Base-by-base conservation (phyloP, 352 stramenopile genomes). In the Globisporangium megalacanthum region DNA sequence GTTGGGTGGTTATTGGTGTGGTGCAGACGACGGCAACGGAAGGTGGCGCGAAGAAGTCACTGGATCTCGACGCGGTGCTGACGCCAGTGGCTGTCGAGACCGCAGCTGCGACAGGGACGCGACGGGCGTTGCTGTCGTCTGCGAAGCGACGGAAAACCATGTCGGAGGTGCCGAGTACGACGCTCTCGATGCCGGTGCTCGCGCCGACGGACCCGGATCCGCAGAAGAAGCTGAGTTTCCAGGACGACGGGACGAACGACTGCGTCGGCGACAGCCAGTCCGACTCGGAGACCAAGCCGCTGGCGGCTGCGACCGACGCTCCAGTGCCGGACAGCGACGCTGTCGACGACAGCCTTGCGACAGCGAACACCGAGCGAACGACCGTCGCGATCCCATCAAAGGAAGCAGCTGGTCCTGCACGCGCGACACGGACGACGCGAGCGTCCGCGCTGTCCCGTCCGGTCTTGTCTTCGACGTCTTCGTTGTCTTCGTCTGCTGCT, bases 201-300 rank as follows among this genome's bases (percentile, higher is more conserved):
- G 8, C 35, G 17, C 11, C 50, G 6, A 29, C 33, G 3, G 42
- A 55, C 44, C 49, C 57, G 17, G 53, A 58, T 13, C 51, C 49
- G 15, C 57, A 62, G 36, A 62, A 62, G 49, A 52, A 57, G 44
- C 58, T 64, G 17, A 47, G 6, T 2, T 64, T 64, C n/a, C 58
- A 58, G 35, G 58, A 64, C 52, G 54, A 35, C 20, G 25, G 25
- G 25, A 20, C 60, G 33, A 77, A 61, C 54, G 68, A 61, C 25
- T 69, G 69, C 52, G 64, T 78, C 20, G 60, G 59, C 0, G 70
- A 79, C 49, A 79, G 70, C 33, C 60, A 73, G 15, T 71, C 60
- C 15, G 41, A 47, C 41, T 47, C 41, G 15, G 41, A 47, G 25
- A 29, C 25, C 25, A 29, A 29, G 25, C 25, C 25, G 25, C 4